Evolutionary conservation across 31 red algal genomes (phyloP), one percentile per base, ranked within the genome.

Genomic region (Endocladia muricata): DNA sequence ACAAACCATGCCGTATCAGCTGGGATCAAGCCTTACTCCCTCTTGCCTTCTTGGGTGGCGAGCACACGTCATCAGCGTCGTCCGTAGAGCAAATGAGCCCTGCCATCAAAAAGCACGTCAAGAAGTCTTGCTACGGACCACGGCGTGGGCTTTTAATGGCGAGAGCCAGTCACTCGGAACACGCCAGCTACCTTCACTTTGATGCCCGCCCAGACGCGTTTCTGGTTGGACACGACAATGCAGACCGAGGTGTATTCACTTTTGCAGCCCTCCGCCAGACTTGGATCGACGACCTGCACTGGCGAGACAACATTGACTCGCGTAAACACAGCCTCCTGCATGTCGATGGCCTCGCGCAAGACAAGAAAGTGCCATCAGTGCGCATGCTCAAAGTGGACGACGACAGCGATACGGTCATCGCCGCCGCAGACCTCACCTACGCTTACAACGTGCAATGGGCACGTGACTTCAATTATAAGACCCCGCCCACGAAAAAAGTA

Each of bases 181-280:
- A 76, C 9, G 69, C 86, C 17, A 47, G 49, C 32, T 89, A 89
- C 59, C 37, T 89, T 1, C 85, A 89, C 59, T 89, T 89, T 40
- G 77, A 89, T 75, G 85, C 76, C 1, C 58, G 85, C 17, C 85
- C 75, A 15, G 85, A 89, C 64, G 55, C 66, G 3, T 76, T 89
- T 23, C 51, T 89, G 2, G 17, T 66, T 3, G 74, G 74, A 2
- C 74, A 78, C 33, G 74, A 78, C 56, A 78, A 78, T 43, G 74
- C 74, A 33, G 74, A 78, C 41, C 3, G 74, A 31, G 74, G 58
- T n/a, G 51, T 51, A 2, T 78, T 78, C 28, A 78, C 74, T 13
- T 66, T 78, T 30, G 31, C 58, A 8, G 60, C 58, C 3, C 56
- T 65, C 3, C 58, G 74, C 13, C 37, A 66, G 6, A 78, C 74